Evolutionary conservation across 192 early-diverging fungal genomes (phyloP).

Genomic region (Spinellus fusiger): DNA sequence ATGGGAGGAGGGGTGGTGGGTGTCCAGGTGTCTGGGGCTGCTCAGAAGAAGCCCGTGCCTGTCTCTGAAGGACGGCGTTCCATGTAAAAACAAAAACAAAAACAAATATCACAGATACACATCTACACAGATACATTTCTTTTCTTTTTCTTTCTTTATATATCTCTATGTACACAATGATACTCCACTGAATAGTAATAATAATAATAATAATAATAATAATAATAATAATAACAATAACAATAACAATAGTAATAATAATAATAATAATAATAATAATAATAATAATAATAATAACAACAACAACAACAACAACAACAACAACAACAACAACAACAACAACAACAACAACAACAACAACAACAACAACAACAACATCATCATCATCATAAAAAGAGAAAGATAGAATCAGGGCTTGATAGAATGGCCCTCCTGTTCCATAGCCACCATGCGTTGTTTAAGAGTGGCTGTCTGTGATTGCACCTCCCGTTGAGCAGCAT

Average conservation of each 20-base stretch:
- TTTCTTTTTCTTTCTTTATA: slow-evolving; percentile 4
- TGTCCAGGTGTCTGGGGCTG: slow-evolving; percentile 10
- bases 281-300: no score
- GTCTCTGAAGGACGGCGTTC: slow-evolving; percentile 14
- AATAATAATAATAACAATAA: background rate
- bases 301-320: no score
- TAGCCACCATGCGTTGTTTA: slow-evolving; percentile 12
- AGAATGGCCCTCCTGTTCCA: slow-evolving; percentile 7
- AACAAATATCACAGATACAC: no score
- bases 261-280: no score
- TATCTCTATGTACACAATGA: background rate
- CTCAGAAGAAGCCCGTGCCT: background rate
- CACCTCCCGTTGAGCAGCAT: slow-evolving; percentile 27
- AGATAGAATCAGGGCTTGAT: background rate
- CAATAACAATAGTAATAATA: no score
- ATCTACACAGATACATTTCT: background rate
- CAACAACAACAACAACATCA: no score
- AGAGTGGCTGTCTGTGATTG: slow-evolving; percentile 23
- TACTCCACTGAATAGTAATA: background rate
- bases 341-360: no score
- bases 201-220: background rate
- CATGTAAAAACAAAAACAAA: slow-evolving; percentile 3
- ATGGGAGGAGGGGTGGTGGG: slow-evolving; percentile 36
- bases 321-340: no score
- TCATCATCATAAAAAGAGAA: background rate